Evolutionary conservation across 371 early-diverging fungal genomes (phyloP).

Genomic region (Basidiobolus meristosporus): DNA sequence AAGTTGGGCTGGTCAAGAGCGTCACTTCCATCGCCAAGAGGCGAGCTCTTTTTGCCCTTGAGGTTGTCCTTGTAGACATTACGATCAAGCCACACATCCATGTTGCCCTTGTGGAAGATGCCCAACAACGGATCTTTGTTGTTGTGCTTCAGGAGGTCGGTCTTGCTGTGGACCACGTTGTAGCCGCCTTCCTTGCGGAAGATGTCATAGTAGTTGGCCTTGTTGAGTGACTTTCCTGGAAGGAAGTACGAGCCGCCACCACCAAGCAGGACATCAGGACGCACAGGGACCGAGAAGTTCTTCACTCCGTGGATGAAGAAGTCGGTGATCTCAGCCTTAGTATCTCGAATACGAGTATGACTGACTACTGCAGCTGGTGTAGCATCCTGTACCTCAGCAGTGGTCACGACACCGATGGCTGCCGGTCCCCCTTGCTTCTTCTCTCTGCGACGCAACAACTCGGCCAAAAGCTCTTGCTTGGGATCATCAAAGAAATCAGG

Average conservation of each 20-base stretch:
- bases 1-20: slow-evolving; percentile 45
- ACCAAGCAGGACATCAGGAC: slow-evolving; percentile 47
- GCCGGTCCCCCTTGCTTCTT: slow-evolving; percentile 20
- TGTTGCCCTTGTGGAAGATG: slow-evolving; percentile 33
- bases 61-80: slow-evolving; percentile 32
- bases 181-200: slow-evolving; percentile 30
- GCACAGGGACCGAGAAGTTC: slow-evolving; percentile 21
- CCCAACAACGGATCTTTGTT: slow-evolving; percentile 35
- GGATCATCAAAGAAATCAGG: slow-evolving; percentile 29
- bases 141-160: slow-evolving; percentile 21
- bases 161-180: slow-evolving; percentile 28
- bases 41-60: slow-evolving; percentile 17
- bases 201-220: slow-evolving; percentile 26
- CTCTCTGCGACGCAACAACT: slow-evolving; percentile 45
- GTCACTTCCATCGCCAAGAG: slow-evolving; percentile 20
- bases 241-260: slow-evolving; percentile 40
- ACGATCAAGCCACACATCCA: slow-evolving; percentile 57
- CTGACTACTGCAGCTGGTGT: slow-evolving; percentile 48
- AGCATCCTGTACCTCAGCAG: slow-evolving; percentile 48
- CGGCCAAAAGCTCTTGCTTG: slow-evolving; percentile 39
- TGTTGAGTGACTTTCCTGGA: slow-evolving; percentile 23
- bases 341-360: slow-evolving; percentile 33
- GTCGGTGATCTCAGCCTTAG: slow-evolving; percentile 31
- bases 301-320: slow-evolving; percentile 34
- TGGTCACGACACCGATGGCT: slow-evolving; percentile 51